Conservation (phyloP, 73 alveolate genomes). For the Paramecium sexaurelia region DNA sequence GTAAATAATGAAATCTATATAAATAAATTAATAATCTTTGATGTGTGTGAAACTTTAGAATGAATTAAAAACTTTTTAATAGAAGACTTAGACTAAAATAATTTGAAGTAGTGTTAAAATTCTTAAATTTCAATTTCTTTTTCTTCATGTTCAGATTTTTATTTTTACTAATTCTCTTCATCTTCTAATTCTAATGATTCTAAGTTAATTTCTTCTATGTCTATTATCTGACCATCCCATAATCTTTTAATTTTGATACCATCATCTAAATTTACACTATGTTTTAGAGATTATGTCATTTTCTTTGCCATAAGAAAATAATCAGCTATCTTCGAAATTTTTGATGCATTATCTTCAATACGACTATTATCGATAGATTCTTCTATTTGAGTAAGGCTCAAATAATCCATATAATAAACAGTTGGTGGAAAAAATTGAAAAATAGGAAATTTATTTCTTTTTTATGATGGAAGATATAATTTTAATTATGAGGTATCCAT, state of each 20-base stretch:
- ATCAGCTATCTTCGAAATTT: neutral
- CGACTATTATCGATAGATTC: constrained; percentile 7
- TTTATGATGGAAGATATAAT: neutral
- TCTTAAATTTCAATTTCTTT: neutral
- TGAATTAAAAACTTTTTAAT: neutral
- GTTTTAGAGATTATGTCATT: neutral
- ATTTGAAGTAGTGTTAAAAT: neutral
- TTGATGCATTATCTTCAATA: neutral
- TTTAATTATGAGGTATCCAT: neutral
- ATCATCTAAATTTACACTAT: neutral
- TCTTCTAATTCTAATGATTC: neutral
- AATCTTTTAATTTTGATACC: neutral
- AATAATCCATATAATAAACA: neutral
- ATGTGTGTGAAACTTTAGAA: neutral
- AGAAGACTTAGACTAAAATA: neutral
- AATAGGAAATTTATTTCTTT: neutral
- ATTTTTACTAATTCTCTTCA: neutral
- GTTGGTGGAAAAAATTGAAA: neutral
- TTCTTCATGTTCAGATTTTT: neutral
- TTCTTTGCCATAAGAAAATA: neutral
- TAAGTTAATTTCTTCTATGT: neutral
- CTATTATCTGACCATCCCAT: neutral
- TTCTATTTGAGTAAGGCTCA: neutral
- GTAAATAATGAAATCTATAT: neutral
- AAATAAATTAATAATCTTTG: neutral